phyloP scores from a whole-genome alignment of 352 stramenopile species.

The Pythium phragmiticola region DNA sequence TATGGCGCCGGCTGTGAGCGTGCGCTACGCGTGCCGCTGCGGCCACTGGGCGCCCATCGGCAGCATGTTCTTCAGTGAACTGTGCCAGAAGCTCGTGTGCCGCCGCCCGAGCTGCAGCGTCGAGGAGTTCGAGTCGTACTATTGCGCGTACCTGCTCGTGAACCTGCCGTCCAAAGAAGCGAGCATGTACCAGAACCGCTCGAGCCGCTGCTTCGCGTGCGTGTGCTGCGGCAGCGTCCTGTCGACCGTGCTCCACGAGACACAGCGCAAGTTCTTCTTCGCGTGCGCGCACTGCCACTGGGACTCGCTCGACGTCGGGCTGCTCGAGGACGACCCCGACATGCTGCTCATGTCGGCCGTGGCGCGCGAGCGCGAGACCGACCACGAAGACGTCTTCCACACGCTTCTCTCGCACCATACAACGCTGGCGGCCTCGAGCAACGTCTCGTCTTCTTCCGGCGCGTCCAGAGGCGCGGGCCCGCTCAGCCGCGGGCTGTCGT shows the following conservation, averaged over 20 bases:
- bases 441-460: conserved; percentile 4
- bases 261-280: conserved; percentile 68
- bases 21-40: conserved; percentile 78
- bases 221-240: conserved; percentile 59
- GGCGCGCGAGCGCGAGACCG: conserved; percentile 66
- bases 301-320: conserved; percentile 68
- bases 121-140: conserved; percentile 89
- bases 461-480: not conserved
- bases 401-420: conserved; percentile 59
- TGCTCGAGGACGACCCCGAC: conserved; percentile 80
- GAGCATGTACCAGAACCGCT: conserved; percentile 86
- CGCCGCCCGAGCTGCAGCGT: conserved; percentile 64
- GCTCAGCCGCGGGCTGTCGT: conserved; percentile 5
- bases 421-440: conserved; percentile 21
- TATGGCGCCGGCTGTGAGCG: conserved; percentile 25
- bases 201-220: conserved; percentile 82
- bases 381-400: conserved; percentile 77
- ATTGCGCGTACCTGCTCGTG: conserved; percentile 80
- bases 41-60: conserved; percentile 55
- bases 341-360: conserved; percentile 80
- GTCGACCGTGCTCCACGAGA: conserved; percentile 68
- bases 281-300: conserved; percentile 82
- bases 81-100: conserved; percentile 74
- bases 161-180: conserved; percentile 89
- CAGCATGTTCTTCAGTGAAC: conserved; percentile 75